Evolutionary conservation across 2,329 filamentous ascomycete species (phyloP), one percentile per base, ranked within the genome.

Genomic region (Alternaria triticina): DNA sequence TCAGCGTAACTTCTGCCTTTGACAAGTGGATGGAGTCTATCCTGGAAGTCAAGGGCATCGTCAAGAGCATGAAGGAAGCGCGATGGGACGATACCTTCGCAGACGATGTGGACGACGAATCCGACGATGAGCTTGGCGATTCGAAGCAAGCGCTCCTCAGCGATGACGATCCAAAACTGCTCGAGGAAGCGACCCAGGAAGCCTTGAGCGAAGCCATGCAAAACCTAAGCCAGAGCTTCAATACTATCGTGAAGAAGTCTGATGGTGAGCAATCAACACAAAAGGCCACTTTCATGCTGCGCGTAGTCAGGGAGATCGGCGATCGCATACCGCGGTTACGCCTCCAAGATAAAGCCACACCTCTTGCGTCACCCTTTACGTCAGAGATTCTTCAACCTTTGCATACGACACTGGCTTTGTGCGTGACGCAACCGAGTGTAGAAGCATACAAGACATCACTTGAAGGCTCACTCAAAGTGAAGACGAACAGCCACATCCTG

Each of bases 51-150:
- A 86, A 85, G 46, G 82, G 83, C 17, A 84, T 90, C 4, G 86
- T 94, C 8, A 87, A 89, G 44, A 84, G 87, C 61, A 86, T 96
- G 70, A 87, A 84, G 64, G 86, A 87, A 50, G 88, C 90, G 68
- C 87, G 88, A 59, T 94, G 92, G 91, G 90, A 94, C 66, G 90
- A 92, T 59, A 90, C 92, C 64, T 85, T 89, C 27, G 88, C 91
- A 54, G 88, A 93, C 44, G 91, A 94, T 59, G 88, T 91, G 45
- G 87, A 93, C 54, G 88, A 91, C 54, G 81, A 83, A 12, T 89
- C 91, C 58, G 87, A 92, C 46, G 90, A 93, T 63, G 91, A 94
- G 65, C 85, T 91, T 57, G 88, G 86, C 1, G 89, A 92, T 65
- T 84, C 85, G 17, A 86, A 90, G 33, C 90, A 93, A 70, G 85